Conservation (phyloP, 257 asterid species). For the Henckelia pumila region DNA sequence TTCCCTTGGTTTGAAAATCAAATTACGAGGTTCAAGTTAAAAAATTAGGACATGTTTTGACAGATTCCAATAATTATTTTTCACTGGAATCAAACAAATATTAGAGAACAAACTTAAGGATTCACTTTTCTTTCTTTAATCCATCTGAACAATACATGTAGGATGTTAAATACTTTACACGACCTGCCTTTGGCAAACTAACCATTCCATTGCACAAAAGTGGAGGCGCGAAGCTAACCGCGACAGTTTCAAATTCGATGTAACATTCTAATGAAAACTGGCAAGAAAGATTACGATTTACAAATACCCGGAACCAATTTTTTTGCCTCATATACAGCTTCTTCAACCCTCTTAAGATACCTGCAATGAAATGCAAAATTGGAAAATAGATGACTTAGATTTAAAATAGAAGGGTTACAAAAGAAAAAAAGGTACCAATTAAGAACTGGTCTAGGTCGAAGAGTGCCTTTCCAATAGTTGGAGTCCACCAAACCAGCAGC, state of each 20-base stretch:
- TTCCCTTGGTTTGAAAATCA: not conserved
- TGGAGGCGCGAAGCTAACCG: not conserved
- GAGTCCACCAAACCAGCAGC: slow-evolving; percentile 87
- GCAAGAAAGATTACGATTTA: not conserved
- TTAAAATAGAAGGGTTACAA: not conserved
- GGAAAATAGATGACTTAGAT: not conserved
- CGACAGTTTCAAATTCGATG: not conserved
- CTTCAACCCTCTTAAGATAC: slow-evolving; percentile 77
- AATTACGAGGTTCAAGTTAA: not conserved
- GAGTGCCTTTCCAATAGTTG: slow-evolving; percentile 88
- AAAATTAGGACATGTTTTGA: not conserved
- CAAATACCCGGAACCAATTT: slow-evolving; percentile 61
- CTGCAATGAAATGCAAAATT: slow-evolving; percentile 33
- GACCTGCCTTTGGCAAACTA: not conserved
- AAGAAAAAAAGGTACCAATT: slow-evolving; percentile 52
- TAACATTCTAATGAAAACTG: not conserved
- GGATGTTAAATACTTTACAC: not conserved
- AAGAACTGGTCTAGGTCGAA: slow-evolving; percentile 87
- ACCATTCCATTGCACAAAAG: not conserved
- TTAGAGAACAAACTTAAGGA: not conserved
- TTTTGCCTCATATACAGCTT: slow-evolving; percentile 73
- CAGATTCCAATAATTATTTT: too few species aligned
- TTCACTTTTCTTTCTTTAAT: not conserved
- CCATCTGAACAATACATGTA: not conserved
- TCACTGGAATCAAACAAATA: not conserved